Percentiles rank a stretch among this genome's conserved stretches.
Conservation (phyloP, 2,329 filamentous ascomycete genomes). For the Beauveria varroae region DNA sequence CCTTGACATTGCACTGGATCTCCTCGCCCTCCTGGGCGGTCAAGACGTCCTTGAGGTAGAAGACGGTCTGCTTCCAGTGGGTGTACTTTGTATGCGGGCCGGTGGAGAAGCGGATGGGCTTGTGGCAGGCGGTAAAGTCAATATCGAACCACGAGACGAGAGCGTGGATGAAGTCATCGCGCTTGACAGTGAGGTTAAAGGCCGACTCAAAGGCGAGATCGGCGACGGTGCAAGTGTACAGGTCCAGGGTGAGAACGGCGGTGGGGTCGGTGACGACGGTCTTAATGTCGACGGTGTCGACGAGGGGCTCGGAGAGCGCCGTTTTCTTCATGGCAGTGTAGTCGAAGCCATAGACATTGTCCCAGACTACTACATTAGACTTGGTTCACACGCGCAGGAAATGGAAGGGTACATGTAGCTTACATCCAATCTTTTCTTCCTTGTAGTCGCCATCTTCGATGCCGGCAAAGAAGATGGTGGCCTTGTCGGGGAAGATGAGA, state of each 20-base stretch:
- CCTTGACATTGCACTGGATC: slow-evolving; percentile 65
- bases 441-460: slow-evolving; percentile 99
- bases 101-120: slow-evolving; percentile 93
- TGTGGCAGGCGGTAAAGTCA: slow-evolving; percentile 96
- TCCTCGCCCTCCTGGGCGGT: slow-evolving; percentile 85
- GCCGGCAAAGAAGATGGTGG: slow-evolving; percentile 90
- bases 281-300: slow-evolving; percentile 97
- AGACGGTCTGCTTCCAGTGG: slow-evolving; percentile 99
- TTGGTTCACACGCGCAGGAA: background rate
- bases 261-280: slow-evolving; percentile 90
- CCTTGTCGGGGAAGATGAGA: slow-evolving; percentile 97
- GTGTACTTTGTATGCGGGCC: slow-evolving; percentile 98
- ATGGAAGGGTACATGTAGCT: slow-evolving; percentile 27
- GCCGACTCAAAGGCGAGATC: slow-evolving; percentile 79
- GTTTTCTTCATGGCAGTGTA: slow-evolving; percentile 91
- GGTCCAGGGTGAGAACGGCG: slow-evolving; percentile 77
- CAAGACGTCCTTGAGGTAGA: slow-evolving; percentile 89
- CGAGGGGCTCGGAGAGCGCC: slow-evolving; percentile 88
- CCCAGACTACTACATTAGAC: slow-evolving; percentile 65
- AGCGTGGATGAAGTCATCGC: slow-evolving; percentile 93
- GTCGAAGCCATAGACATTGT: slow-evolving; percentile 97
- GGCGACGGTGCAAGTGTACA: slow-evolving; percentile 78
- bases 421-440: slow-evolving; percentile 99
- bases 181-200: slow-evolving; percentile 69
- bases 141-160: slow-evolving; percentile 99